phyloP scores from a whole-genome alignment of 1,284 basidiomycete genomes.

The Boletus smithii region DNA sequence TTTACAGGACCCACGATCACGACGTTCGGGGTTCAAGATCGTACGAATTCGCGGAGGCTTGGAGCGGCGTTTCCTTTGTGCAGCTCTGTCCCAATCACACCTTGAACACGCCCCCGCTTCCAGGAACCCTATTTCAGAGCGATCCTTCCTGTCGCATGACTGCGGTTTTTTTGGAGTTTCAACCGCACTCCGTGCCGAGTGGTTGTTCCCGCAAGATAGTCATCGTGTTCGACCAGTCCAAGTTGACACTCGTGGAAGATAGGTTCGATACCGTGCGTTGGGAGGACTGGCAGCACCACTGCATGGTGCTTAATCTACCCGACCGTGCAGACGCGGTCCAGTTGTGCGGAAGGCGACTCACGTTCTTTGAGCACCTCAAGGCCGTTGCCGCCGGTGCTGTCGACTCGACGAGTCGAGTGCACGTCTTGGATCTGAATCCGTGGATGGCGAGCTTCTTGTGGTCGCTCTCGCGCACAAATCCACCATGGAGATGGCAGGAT shows the following conservation, averaged over 20 bases:
- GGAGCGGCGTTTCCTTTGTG: slow-evolving; percentile 29
- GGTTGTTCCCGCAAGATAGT: slow-evolving; percentile 34
- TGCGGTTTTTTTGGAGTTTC: slow-evolving; percentile 30
- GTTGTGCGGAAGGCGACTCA: slow-evolving; percentile 32
- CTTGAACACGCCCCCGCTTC: slow-evolving; percentile 12
- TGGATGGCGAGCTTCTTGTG: slow-evolving; percentile 25
- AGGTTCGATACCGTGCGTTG: slow-evolving; percentile 27
- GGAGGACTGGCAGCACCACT: slow-evolving; percentile 34
- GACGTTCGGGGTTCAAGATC: slow-evolving; percentile 18
- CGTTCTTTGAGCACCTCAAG: slow-evolving; percentile 32
- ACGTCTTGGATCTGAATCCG: slow-evolving; percentile 33
- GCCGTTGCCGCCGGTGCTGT: slow-evolving; percentile 4
- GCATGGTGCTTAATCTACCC: slow-evolving; percentile 34
- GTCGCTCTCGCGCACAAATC: slow-evolving; percentile 26
- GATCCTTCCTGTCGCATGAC: slow-evolving; percentile 29
- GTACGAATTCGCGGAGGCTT: slow-evolving; percentile 33
- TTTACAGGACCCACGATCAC: slow-evolving; percentile 12
- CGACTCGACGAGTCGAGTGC: slow-evolving; percentile 28
- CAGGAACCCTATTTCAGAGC: slow-evolving; percentile 30
- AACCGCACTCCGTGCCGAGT: slow-evolving; percentile 24
- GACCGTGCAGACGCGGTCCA: slow-evolving; percentile 32
- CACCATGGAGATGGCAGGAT: slow-evolving; percentile 35
- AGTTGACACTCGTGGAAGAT: slow-evolving; percentile 15
- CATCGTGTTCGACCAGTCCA: slow-evolving; percentile 32
- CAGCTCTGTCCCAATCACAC: slow-evolving; percentile 34